Evolutionary conservation across 2,329 filamentous ascomycete genomes (phyloP).

Genomic region (Fusarium coffeatum): DNA sequence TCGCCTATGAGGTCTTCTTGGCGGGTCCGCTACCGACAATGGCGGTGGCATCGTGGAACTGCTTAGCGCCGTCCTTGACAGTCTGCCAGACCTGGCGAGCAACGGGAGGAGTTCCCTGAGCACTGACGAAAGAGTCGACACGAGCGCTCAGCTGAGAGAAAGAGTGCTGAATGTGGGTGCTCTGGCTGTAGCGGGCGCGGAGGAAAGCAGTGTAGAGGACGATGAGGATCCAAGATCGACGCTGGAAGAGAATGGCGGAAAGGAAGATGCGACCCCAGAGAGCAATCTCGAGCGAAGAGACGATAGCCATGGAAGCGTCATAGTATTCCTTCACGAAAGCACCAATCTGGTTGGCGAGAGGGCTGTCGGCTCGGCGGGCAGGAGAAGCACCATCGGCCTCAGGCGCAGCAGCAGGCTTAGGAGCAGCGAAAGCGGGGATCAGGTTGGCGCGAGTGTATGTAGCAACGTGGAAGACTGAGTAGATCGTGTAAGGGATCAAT

Average conservation of each 20-base stretch:
- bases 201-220: constrained; percentile 91
- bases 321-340: constrained; percentile 98
- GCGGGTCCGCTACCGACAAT: constrained; percentile 69
- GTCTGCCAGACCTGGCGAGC: constrained; percentile 83
- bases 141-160: constrained; percentile 78
- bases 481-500: constrained; percentile 93
- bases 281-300: constrained; percentile 86
- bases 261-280: constrained; percentile 87
- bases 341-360: constrained; percentile 84
- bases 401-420: constrained; percentile 62
- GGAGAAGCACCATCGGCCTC: constrained; percentile 66
- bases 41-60: constrained; percentile 84
- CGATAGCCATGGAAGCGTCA: constrained; percentile 93
- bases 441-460: constrained; percentile 96
- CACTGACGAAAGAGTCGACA: constrained; percentile 83
- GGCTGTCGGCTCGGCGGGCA: constrained; percentile 63
- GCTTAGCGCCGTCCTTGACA: constrained; percentile 77
- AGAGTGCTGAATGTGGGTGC: constrained; percentile 88
- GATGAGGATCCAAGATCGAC: constrained; percentile 90
- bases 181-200: constrained; percentile 89
- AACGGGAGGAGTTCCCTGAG: constrained; percentile 85
- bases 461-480: constrained; percentile 97
- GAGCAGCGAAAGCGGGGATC: constrained; percentile 84
- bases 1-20: constrained; percentile 57
- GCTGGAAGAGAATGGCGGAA: constrained; percentile 87